Evolutionary conservation across 345 rosid genomes (phyloP).

Genomic region (Passiflora organensis): DNA sequence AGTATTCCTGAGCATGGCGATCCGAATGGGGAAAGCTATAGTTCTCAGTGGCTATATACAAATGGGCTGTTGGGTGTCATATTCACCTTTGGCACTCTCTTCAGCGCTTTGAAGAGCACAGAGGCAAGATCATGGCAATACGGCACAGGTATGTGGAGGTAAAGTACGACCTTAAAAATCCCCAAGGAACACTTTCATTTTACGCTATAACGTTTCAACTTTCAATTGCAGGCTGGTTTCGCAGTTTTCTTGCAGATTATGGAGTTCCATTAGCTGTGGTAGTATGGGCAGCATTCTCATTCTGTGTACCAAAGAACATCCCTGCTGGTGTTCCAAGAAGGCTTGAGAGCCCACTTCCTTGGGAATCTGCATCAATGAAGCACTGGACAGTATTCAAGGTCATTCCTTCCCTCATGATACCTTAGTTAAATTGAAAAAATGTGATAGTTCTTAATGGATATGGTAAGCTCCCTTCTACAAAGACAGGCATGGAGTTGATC

Average conservation of each 20-base stretch:
- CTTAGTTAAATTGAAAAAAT: no score
- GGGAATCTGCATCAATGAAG: constrained; percentile 27
- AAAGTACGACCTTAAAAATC: background rate
- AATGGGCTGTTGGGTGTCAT: constrained; percentile 39
- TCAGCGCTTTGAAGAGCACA: constrained; percentile 28
- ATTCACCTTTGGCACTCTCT: constrained; percentile 33
- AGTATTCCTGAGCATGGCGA: constrained; percentile 13
- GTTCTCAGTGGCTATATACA: constrained; percentile 32
- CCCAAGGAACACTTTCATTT: background rate
- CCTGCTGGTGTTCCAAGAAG: constrained; percentile 34
- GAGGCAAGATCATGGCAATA: constrained; percentile 37
- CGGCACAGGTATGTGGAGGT: constrained; percentile 33
- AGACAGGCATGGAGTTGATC: background rate
- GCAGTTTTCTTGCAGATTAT: constrained; percentile 36
- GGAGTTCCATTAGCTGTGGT: constrained; percentile 36
- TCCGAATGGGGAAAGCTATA: constrained; percentile 5
- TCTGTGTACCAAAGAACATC: constrained; percentile 18
- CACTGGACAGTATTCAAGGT: constrained; percentile 44
- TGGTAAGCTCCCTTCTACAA: no score
- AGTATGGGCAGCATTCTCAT: constrained; percentile 30
- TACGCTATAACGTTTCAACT: background rate
- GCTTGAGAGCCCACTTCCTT: constrained; percentile 27
- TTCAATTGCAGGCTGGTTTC: constrained; percentile 28
- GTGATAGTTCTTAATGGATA: no score
- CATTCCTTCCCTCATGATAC: no score